These are phyloP conservation scores for Viridothelium virens DNA, from an alignment of 495 filamentous ascomycete species.

Conservation along the genomic window DNA sequence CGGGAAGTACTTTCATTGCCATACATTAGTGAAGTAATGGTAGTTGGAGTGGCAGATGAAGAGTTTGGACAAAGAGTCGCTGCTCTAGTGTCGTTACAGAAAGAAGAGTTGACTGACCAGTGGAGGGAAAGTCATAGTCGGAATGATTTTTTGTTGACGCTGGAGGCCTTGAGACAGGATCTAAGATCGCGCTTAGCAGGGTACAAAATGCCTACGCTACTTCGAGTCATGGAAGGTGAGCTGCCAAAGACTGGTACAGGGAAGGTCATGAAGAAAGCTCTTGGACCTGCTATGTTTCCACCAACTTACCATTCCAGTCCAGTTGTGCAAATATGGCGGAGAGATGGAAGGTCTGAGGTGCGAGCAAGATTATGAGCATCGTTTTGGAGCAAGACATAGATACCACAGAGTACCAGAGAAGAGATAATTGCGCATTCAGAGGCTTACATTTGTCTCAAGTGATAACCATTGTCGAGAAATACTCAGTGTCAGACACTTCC, in stretches of 20 bases:
- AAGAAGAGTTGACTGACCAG: conserved; percentile 19
- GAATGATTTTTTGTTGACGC: conserved; percentile 23
- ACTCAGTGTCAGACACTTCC: no score
- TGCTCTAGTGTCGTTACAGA: conserved; percentile 38
- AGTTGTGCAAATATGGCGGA: conserved; percentile 40
- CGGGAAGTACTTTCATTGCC: conserved; percentile 37
- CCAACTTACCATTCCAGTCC: conserved; percentile 29
- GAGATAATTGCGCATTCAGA: no score
- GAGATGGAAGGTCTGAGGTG: not conserved
- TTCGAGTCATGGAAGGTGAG: conserved; percentile 40
- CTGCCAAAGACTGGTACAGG: conserved; percentile 44
- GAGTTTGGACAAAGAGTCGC: conserved; percentile 46
- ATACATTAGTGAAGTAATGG: conserved; percentile 41
- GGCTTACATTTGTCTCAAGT: no score
- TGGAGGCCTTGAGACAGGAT: conserved; percentile 38
- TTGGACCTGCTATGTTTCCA: conserved; percentile 43
- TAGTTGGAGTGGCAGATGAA: conserved; percentile 41
- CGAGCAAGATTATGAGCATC: not conserved
- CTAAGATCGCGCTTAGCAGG: conserved; percentile 36
- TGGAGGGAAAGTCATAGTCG: not conserved
- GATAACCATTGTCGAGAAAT: not conserved
- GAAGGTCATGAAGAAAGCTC: conserved; percentile 46
- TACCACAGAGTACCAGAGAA: no score
- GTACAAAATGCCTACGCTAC: conserved; percentile 45
- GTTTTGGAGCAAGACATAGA: no score